Conservation (phyloP, 805 yeast genomes). For the Barnettozyma siamensis region DNA sequence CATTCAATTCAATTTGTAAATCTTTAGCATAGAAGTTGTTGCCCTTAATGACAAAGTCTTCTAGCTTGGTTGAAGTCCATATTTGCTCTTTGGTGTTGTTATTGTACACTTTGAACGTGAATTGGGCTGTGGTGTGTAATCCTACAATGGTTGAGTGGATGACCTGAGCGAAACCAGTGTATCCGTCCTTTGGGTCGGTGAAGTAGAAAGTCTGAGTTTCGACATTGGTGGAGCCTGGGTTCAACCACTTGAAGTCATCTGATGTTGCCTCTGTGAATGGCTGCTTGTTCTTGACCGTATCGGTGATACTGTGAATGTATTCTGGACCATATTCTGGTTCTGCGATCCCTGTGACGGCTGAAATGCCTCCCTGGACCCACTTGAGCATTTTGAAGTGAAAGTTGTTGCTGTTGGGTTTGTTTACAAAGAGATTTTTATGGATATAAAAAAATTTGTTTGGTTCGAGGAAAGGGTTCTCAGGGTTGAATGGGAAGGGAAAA, state of each 20-base stretch:
- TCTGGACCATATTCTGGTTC: constrained; percentile 96
- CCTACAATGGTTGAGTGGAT: constrained; percentile 92
- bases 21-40: constrained; percentile 75
- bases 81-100: constrained; percentile 39
- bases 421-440: too few species aligned
- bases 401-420: not conserved
- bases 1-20: constrained; percentile 55
- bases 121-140: constrained; percentile 84
- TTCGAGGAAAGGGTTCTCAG: too few species aligned
- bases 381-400: constrained; percentile 47
- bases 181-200: constrained; percentile 52
- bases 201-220: constrained; percentile 95
- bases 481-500: too few species aligned
- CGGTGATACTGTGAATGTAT: constrained; percentile 81
- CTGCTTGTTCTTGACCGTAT: constrained; percentile 48
- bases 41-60: constrained; percentile 68
- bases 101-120: constrained; percentile 78
- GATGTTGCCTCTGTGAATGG: constrained; percentile 52
- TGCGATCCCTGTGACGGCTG: constrained; percentile 96
- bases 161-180: constrained; percentile 86
- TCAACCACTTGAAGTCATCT: constrained; percentile 72
- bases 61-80: constrained; percentile 92
- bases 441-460: too few species aligned
- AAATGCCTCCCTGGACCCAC: constrained; percentile 80
- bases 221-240: constrained; percentile 80